Conservation (phyloP, 2,329 filamentous ascomycete species). For the Talaromyces funiculosus region DNA sequence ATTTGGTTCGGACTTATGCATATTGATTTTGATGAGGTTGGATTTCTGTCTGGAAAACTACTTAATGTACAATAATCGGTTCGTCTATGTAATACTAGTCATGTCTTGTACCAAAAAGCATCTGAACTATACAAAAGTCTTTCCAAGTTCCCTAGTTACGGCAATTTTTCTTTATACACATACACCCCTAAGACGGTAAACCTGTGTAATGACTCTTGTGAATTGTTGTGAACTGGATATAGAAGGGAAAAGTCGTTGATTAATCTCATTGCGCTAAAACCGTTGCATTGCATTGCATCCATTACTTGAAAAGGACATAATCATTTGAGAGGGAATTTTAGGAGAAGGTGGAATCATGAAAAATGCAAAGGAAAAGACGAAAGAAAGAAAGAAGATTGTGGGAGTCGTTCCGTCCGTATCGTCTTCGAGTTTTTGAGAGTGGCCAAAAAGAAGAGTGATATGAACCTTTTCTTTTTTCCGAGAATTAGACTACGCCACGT, state of each 20-base stretch:
- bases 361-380: not conserved
- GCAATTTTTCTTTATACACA: not conserved
- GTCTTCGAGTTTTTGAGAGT: not conserved
- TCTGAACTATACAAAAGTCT: not conserved
- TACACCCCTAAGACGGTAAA: not conserved
- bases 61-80: not conserved
- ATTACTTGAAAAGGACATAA: not conserved
- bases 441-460: not conserved
- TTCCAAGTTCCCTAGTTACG: not conserved
- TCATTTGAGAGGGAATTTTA: not conserved
- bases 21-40: not conserved
- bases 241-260: not conserved
- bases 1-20: not conserved
- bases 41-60: not conserved
- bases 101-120: not conserved
- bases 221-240: no score
- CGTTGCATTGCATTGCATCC: conserved; percentile 3
- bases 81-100: not conserved
- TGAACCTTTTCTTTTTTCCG: not conserved
- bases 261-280: conserved; percentile 1
- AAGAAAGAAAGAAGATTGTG: not conserved
- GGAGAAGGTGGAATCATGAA: conserved; percentile 8
- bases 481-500: conserved; percentile 34
- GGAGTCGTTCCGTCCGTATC: no score
- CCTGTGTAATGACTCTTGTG: no score